Conservation (phyloP, 345 rosid genomes). For the Syzygium aromaticum region DNA sequence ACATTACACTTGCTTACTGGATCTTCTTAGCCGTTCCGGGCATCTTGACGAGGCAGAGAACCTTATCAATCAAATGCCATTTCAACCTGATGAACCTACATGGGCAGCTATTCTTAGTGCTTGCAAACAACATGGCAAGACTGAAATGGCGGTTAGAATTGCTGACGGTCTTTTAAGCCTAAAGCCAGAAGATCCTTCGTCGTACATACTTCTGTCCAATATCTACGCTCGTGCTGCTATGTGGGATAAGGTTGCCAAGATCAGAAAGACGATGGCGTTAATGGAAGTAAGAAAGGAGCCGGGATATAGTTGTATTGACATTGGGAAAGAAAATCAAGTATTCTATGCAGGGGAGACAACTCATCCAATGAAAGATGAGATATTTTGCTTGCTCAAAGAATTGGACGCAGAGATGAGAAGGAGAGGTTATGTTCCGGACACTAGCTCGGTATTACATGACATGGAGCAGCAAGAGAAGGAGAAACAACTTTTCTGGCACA, state of each 20-base stretch:
- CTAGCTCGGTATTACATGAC: not conserved
- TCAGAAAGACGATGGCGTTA: not conserved
- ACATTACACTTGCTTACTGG: not conserved
- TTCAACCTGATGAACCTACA: not conserved
- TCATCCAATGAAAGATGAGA: not conserved
- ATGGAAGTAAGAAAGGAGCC: not conserved
- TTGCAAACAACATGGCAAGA: constrained; percentile 1
- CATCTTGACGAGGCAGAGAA: not conserved
- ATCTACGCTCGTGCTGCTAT: not conserved
- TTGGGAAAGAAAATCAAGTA: not conserved
- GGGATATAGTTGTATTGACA: not conserved
- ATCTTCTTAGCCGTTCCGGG: not conserved
- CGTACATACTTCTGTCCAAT: constrained; percentile 1
- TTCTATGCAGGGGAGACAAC: not conserved
- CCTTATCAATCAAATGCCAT: not conserved
- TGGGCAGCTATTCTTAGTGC: constrained; percentile 4
- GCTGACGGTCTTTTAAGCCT: not conserved
- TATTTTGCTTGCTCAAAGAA: not conserved
- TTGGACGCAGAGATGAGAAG: constrained; percentile 1
- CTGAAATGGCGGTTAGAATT: not conserved
- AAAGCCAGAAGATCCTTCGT: not conserved
- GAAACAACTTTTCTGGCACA: not conserved
- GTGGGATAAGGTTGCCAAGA: not conserved
- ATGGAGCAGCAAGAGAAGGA: constrained; percentile 1
- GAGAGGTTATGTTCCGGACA: not conserved